These are phyloP conservation scores for Protomyces macrosporus DNA, from an alignment of 1,139 yeast genomes.

Conservation along the genomic window DNA sequence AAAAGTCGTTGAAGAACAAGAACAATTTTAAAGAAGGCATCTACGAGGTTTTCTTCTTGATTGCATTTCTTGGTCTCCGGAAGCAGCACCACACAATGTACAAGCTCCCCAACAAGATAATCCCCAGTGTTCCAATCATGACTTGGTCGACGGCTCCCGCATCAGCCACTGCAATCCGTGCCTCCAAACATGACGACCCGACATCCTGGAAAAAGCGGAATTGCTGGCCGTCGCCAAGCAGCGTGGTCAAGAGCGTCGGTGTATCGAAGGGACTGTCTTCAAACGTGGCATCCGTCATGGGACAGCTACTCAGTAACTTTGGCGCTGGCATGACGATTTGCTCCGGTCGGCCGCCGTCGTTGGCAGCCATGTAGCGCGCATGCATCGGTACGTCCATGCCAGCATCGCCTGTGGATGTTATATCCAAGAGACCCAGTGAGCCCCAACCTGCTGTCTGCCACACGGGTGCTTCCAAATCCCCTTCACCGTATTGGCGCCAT, in stretches of 20 bases:
- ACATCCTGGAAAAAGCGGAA: background rate
- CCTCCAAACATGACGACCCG: background rate
- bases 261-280: conserved; percentile 20
- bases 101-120: conserved; percentile 4
- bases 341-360: background rate
- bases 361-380: conserved; percentile 5
- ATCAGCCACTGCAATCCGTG: background rate
- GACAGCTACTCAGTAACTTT: conserved; percentile 2
- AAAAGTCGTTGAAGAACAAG: background rate
- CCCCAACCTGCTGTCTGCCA: conserved; percentile 24
- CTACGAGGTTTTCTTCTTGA: background rate
- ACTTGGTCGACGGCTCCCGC: background rate
- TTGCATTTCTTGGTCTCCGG: background rate
- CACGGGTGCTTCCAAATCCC: conserved; percentile 21
- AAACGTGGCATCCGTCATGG: conserved; percentile 5
- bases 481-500: conserved; percentile 13
- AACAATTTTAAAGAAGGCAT: background rate
- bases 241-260: background rate
- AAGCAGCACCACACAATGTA: background rate
- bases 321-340: background rate
- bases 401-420: background rate
- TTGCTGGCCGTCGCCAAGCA: conserved; percentile 1
- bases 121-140: background rate
- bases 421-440: background rate
- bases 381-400: conserved; percentile 4